A percentile compares a stretch with the other conserved stretches of the same genome.
Evolutionary conservation across 2,329 filamentous ascomycete genomes (phyloP).

Genomic region (Verticillium alfalfae): DNA sequence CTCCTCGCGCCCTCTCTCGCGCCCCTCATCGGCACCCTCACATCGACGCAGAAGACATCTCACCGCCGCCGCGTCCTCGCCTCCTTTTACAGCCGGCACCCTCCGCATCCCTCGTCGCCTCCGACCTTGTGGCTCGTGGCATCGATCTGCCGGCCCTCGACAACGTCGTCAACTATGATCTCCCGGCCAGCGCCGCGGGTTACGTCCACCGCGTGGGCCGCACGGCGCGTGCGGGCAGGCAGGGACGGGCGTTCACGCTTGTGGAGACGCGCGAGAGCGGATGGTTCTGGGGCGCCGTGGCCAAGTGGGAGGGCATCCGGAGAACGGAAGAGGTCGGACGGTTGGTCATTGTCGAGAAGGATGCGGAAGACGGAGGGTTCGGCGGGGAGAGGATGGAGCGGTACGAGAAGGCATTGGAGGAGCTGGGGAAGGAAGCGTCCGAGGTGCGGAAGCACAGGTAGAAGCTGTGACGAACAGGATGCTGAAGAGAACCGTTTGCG

Average conservation of each 20-base stretch:
- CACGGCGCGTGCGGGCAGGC: conserved; percentile 74
- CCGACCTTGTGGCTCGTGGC: conserved; percentile 88
- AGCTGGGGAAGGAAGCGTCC: conserved; percentile 57
- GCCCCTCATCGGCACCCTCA: conserved; percentile 61
- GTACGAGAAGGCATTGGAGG: conserved; percentile 54
- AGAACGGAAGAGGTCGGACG: conserved; percentile 40
- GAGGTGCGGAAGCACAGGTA: conserved; percentile 15
- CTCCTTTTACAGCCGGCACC: conserved; percentile 59
- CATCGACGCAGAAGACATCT: conserved; percentile 71
- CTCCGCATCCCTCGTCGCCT: conserved; percentile 75
- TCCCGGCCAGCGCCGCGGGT: conserved; percentile 72
- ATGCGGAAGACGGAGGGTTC: conserved; percentile 31
- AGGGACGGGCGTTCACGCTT: conserved; percentile 79
- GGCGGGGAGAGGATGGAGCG: conserved; percentile 36
- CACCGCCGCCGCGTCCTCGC: conserved; percentile 62
- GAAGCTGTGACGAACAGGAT: not conserved
- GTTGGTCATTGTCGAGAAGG: conserved; percentile 29
- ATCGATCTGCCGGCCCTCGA: conserved; percentile 75
- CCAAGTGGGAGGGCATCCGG: conserved; percentile 45
- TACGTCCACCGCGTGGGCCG: conserved; percentile 92
- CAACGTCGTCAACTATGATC: conserved; percentile 91
- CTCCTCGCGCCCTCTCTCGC: conserved; percentile 58
- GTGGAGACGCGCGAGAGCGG: conserved; percentile 76
- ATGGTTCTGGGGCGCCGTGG: conserved; percentile 89
- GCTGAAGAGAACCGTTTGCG: too few relatives aligned